Evolutionary conservation across 495 filamentous ascomycete genomes (phyloP).

Genomic region (Sordaria brevicollis): DNA sequence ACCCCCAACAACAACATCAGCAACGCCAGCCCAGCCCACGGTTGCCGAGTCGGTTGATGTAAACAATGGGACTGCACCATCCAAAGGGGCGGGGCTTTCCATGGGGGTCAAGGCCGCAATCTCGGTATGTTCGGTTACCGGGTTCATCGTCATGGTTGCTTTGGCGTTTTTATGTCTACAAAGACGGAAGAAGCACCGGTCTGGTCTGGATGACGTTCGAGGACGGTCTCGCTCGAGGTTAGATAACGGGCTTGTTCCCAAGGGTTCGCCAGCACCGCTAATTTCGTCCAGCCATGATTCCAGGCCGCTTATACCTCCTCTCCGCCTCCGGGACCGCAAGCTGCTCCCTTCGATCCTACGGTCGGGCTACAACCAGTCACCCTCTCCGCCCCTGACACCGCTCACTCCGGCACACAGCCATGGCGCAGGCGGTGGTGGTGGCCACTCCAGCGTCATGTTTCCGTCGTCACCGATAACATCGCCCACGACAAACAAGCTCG

Average conservation of each 20-base stretch:
- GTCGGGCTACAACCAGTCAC: slow-evolving; percentile 11
- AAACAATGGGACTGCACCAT: slow-evolving; percentile 4
- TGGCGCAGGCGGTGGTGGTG: not conserved
- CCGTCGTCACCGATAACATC: slow-evolving; percentile 17
- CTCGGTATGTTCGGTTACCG: slow-evolving; percentile 28
- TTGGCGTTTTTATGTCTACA: slow-evolving; percentile 23
- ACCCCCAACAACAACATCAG: not conserved
- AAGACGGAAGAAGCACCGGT: slow-evolving; percentile 12
- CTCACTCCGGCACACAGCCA: slow-evolving; percentile 19
- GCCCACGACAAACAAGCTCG: slow-evolving; percentile 22
- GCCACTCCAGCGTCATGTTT: slow-evolving; percentile 7
- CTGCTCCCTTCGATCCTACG: slow-evolving; percentile 29
- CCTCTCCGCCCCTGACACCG: slow-evolving; percentile 19
- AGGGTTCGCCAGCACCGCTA: slow-evolving; percentile 27
- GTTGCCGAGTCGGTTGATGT: not conserved
- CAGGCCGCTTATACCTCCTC: slow-evolving; percentile 27
- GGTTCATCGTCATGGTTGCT: slow-evolving; percentile 21
- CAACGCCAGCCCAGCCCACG: slow-evolving; percentile 1
- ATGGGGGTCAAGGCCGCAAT: slow-evolving; percentile 30
- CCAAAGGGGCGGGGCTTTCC: slow-evolving; percentile 18
- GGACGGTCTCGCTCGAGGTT: slow-evolving; percentile 2
- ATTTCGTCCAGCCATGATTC: slow-evolving; percentile 26
- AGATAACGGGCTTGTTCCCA: slow-evolving; percentile 4
- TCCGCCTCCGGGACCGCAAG: slow-evolving; percentile 33
- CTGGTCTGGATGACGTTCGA: not conserved